Conservation (phyloP, 2,329 filamentous ascomycete species). For the Tolypocladium cylindrosporum region DNA sequence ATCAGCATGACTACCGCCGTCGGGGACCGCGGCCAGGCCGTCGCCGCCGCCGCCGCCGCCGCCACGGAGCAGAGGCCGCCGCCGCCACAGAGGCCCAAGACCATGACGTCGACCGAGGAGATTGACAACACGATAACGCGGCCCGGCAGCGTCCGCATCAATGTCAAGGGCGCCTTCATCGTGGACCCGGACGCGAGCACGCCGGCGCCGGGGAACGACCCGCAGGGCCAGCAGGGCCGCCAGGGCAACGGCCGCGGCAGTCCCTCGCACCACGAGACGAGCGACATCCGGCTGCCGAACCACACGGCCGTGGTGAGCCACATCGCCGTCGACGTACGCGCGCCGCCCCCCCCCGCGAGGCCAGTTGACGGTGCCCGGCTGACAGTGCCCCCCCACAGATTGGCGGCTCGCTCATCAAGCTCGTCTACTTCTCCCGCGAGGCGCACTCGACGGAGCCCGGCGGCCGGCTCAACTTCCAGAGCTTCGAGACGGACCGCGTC, state of each 20-base stretch:
- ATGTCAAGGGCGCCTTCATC: conserved; percentile 93
- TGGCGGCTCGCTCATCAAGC: conserved; percentile 87
- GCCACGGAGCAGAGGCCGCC: not conserved
- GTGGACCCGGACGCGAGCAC: conserved; percentile 67
- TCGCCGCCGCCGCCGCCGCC: not conserved
- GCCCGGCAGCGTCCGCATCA: conserved; percentile 76
- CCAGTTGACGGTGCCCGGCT: not conserved
- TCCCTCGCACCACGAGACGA: conserved; percentile 57
- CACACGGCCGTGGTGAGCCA: conserved; percentile 94
- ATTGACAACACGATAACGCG: conserved; percentile 52
- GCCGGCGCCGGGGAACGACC: conserved; percentile 27
- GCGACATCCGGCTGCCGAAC: conserved; percentile 92
- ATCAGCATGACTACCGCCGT: conserved; percentile 5
- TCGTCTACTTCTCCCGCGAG: conserved; percentile 95
- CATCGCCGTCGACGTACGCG: conserved; percentile 82
- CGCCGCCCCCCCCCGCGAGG: not conserved
- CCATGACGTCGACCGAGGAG: conserved; percentile 41
- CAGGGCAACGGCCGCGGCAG: conserved; percentile 32
- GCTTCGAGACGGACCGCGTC: conserved; percentile 91
- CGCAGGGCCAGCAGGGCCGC: conserved; percentile 1
- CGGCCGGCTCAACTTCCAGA: conserved; percentile 87
- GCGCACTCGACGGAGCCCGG: conserved; percentile 68
- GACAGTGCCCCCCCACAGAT: conserved; percentile 48
- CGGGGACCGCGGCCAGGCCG: conserved; percentile 3
- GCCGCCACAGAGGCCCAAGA: conserved; percentile 11